Evolutionary conservation across 2,329 filamentous ascomycete genomes (phyloP), one percentile per base, ranked within the genome.

Genomic region (Colletotrichum graminicola): DNA sequence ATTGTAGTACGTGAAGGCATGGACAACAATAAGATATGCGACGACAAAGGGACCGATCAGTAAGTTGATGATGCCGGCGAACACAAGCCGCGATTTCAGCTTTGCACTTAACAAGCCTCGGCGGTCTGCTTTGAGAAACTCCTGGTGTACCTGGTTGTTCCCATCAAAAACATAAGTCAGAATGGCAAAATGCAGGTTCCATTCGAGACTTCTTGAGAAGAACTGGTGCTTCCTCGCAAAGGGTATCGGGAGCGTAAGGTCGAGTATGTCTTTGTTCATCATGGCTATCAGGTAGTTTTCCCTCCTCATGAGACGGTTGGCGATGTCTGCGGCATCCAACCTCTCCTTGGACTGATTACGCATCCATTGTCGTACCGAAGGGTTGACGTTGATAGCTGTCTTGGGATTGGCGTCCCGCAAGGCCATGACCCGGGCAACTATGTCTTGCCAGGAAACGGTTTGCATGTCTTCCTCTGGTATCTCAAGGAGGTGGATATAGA

Each of bases 261-360:
- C 92, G 52, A 99, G 82, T 47, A 98, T 90, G 73, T 98, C 96
- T 80, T 99, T 98, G 85, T 99, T 99, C 83, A 98, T 94, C 77
- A 99, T 86, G 5, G 96, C 96, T 76, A 99, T 98, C 73, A 98
- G 89, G 77, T 98, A 99, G 78, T 99, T 99, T 74, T 98, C 95
- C 78, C 94, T 93, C 71, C 96, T 92, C 96, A 99, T 98, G 56
- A 99, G 83, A 41, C 96, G 90, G 78, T 98, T 99, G 8, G 96
- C 96, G 79, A 99, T 98, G 78, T 98, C 96, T 77, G 98, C 94
- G 14, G 96, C 96, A 81, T 98, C 96, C 76, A 99, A 91, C 73
- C 95, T 89, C 82, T 98, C 94, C 80, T 98, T 97, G 29, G 94
- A 97, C 78, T 97, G 94, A 70, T 91, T 94, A 56, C 93, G 93